Evolutionary conservation across 2,329 filamentous ascomycete genomes (phyloP).

Genomic region (Ceratocystis alfenasii): DNA sequence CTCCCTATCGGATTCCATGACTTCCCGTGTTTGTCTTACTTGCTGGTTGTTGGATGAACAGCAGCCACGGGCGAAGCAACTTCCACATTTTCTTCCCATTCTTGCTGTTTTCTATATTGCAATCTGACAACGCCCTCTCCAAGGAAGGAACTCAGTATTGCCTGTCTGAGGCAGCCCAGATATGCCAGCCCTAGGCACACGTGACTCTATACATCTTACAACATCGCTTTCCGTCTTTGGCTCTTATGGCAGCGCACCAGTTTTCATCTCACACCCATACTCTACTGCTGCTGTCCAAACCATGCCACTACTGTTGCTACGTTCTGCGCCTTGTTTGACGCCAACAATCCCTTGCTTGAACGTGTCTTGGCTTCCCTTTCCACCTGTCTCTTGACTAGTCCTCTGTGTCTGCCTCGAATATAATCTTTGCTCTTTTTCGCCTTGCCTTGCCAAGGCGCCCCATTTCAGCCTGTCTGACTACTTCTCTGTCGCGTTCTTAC

Average conservation of each 20-base stretch:
- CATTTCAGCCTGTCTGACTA: neutral
- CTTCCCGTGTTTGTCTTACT: neutral
- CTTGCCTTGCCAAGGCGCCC: neutral
- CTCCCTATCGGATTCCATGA: conserved; percentile 3
- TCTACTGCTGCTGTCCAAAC: neutral
- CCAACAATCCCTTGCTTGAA: neutral
- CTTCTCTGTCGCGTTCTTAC: neutral
- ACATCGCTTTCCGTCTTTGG: too few species aligned
- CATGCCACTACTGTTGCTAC: neutral
- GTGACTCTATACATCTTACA: neutral
- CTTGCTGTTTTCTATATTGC: too few species aligned
- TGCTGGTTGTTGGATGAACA: neutral
- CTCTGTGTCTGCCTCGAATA: too few species aligned
- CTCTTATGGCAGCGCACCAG: too few species aligned
- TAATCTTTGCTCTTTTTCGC: neutral
- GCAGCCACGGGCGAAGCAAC: neutral
- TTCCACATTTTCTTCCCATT: neutral
- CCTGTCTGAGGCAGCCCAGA: neutral
- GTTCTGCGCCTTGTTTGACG: neutral
- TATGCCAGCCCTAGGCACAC: neutral
- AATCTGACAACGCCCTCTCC: too few species aligned
- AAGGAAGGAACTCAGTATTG: neutral
- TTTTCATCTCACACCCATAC: neutral
- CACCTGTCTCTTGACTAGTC: too few species aligned
- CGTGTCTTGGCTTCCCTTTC: neutral